Conservation (phyloP, 371 early-diverging fungal species). For the Apophysomyces trapeziformis region DNA sequence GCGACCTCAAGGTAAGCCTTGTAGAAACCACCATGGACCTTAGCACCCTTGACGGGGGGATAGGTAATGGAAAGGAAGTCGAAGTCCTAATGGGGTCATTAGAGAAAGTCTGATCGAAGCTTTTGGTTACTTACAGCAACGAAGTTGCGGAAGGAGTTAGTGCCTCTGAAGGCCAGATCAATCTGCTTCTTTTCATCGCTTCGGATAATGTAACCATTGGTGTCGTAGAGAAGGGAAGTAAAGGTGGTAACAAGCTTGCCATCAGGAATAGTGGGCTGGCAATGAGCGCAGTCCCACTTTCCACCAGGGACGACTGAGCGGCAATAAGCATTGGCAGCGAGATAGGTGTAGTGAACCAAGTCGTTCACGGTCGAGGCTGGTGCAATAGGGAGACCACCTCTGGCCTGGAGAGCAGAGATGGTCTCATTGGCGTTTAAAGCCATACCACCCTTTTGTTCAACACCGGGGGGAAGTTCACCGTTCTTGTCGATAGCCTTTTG, state of each 20-base stretch:
- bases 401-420: background rate
- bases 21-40: conserved; percentile 25
- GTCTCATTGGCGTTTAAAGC: conserved; percentile 16
- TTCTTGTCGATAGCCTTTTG: conserved; percentile 11
- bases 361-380: conserved; percentile 10
- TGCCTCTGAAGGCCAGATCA: conserved; percentile 30
- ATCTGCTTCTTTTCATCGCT: conserved; percentile 24
- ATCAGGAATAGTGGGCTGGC: conserved; percentile 10
- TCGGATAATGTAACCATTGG: conserved; percentile 22
- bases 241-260: conserved; percentile 22
- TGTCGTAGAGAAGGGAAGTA: conserved; percentile 19
- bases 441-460: conserved; percentile 14
- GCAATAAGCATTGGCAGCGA: conserved; percentile 26
- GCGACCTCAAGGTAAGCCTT: conserved; percentile 20
- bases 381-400: conserved; percentile 12
- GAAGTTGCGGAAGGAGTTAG: conserved; percentile 23
- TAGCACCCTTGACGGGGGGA: conserved; percentile 18
- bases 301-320: conserved; percentile 20
- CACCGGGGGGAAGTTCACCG: conserved; percentile 17
- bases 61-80: conserved; percentile 15
- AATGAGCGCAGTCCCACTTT: conserved; percentile 21
- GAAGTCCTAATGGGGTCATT: conserved; percentile 9
- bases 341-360: conserved; percentile 11
- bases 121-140: conserved; percentile 23
- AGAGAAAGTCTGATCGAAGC: conserved; percentile 6